Conservation (phyloP, 2,329 filamentous ascomycete species). For the Harringtonia aguacate region DNA sequence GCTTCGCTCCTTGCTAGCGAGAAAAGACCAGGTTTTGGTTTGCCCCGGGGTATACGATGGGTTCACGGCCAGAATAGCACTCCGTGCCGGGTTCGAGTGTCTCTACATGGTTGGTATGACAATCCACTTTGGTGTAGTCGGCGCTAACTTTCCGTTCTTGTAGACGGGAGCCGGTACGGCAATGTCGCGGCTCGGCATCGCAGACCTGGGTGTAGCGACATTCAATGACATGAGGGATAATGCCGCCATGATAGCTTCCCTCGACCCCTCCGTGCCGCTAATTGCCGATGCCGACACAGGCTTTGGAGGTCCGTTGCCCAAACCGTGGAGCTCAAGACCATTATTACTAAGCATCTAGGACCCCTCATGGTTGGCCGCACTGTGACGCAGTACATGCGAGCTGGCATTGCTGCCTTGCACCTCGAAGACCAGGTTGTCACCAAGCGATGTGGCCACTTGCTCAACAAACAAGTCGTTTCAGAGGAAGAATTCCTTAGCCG, state of each 20-base stretch:
- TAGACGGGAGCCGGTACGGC: conserved; percentile 40
- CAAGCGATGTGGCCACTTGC: conserved; percentile 28
- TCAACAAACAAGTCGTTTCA: conserved; percentile 23
- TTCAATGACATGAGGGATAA: conserved; percentile 41
- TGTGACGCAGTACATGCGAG: conserved; percentile 39
- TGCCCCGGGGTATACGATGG: conserved; percentile 2
- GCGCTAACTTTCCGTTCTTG: neutral
- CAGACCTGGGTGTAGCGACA: conserved; percentile 38
- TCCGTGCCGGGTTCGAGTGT: neutral
- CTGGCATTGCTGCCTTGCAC: conserved; percentile 33
- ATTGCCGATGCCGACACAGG: conserved; percentile 45
- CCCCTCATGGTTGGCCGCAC: conserved; percentile 26
- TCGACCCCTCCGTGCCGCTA: conserved; percentile 34
- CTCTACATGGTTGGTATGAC: neutral
- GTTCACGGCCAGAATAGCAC: neutral
- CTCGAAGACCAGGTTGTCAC: conserved; percentile 24
- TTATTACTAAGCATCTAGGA: too few species aligned
- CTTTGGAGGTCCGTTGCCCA: conserved; percentile 12
- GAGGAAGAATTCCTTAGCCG: conserved; percentile 17
- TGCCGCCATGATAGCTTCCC: conserved; percentile 40
- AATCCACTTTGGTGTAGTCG: neutral
- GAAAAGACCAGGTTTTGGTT: neutral
- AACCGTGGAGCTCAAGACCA: too few species aligned
- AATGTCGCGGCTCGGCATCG: conserved; percentile 33
- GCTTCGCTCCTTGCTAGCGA: neutral